Conservation (phyloP, 2,329 filamentous ascomycete species). For the Venturia nashicola region DNA sequence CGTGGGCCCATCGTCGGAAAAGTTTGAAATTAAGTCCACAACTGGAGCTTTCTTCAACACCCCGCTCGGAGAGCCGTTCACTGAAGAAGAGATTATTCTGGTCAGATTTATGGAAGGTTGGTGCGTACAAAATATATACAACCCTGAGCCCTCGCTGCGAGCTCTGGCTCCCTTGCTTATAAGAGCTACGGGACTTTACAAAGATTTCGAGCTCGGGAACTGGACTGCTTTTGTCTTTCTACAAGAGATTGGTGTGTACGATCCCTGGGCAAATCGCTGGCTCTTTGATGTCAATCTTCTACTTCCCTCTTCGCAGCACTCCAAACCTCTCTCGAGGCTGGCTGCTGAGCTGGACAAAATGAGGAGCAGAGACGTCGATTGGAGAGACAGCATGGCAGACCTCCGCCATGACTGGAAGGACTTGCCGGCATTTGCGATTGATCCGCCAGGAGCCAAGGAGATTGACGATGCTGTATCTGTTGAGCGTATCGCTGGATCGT, state of each 20-base stretch:
- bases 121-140: constrained; percentile 20
- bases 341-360: constrained; percentile 20
- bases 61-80: constrained; percentile 28
- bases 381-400: constrained; percentile 42
- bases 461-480: constrained; percentile 73
- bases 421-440: constrained; percentile 61
- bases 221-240: constrained; percentile 51
- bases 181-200: constrained; percentile 49
- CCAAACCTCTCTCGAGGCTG: constrained; percentile 30
- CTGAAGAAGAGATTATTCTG: constrained; percentile 39
- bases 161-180: constrained; percentile 54
- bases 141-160: constrained; percentile 37
- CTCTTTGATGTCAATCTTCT: constrained; percentile 46
- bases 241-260: constrained; percentile 61
- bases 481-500: constrained; percentile 40
- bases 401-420: constrained; percentile 47
- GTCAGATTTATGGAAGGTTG: constrained; percentile 60
- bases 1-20: constrained; percentile 1
- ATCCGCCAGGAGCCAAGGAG: constrained; percentile 51
- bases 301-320: constrained; percentile 33
- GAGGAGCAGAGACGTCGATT: constrained; percentile 20
- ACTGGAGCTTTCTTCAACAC: constrained; percentile 5
- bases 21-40: not conserved
- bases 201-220: constrained; percentile 30
- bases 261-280: constrained; percentile 57